phyloP scores from a whole-genome alignment of 2,329 filamentous ascomycete genomes.

The Botrytis pseudocinerea region DNA sequence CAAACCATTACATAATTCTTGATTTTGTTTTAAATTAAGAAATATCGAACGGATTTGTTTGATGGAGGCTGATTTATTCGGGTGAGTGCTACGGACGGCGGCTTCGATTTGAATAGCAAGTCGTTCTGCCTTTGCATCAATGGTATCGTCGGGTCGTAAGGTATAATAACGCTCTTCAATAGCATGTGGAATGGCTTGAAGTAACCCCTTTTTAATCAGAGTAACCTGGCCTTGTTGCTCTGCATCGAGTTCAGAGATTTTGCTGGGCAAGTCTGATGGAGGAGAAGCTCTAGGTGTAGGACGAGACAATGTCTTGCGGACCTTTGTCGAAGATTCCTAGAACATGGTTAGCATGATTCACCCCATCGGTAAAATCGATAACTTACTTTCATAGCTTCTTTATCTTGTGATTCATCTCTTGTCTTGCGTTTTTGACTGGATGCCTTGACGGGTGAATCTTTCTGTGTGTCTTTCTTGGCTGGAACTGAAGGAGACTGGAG shows the following conservation, averaged over 20 bases:
- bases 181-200: constrained; percentile 63
- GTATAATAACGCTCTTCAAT: constrained; percentile 65
- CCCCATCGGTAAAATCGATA: constrained; percentile 22
- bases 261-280: constrained; percentile 49
- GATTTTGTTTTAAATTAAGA: constrained; percentile 88
- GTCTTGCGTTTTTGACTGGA: constrained; percentile 44
- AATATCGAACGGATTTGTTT: constrained; percentile 72
- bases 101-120: constrained; percentile 81
- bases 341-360: neutral
- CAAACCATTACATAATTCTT: constrained; percentile 72
- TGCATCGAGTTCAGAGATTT: constrained; percentile 58
- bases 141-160: constrained; percentile 62
- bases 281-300: constrained; percentile 40
- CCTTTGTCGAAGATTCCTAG: constrained; percentile 49
- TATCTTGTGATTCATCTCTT: constrained; percentile 57
- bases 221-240: constrained; percentile 68
- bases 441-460: constrained; percentile 23
- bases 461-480: constrained; percentile 40
- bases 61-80: constrained; percentile 53
- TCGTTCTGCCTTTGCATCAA: constrained; percentile 64
- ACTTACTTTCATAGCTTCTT: constrained; percentile 49
- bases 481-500: constrained; percentile 35
- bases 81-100: constrained; percentile 59
- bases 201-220: constrained; percentile 69
- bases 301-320: constrained; percentile 57